A percentile compares a stretch with the other conserved stretches of the same genome.
phyloP scores from a whole-genome alignment of 768 basidiomycete genomes.

The Krasilnikovozyma curviuscula region DNA sequence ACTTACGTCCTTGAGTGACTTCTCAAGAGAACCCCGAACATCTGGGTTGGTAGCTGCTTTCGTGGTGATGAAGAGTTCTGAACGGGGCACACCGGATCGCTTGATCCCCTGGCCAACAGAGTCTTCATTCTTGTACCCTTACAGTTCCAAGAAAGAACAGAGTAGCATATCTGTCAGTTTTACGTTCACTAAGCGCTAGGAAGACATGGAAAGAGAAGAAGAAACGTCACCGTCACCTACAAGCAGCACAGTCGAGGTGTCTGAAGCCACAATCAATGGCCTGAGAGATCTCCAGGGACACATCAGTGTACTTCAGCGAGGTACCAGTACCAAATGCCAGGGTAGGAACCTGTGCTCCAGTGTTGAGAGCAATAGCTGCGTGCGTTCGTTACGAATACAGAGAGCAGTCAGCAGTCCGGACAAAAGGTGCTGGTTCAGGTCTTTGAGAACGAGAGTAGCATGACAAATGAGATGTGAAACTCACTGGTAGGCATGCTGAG shows the following conservation, averaged over 20 bases:
- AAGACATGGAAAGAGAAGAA: too few species aligned
- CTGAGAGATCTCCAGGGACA: slow-evolving; percentile 7
- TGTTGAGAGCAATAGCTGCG: slow-evolving; percentile 12
- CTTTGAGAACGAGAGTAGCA: too few species aligned
- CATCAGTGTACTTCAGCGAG: slow-evolving; percentile 13
- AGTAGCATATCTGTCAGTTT: too few species aligned
- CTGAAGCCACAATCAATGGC: slow-evolving; percentile 13
- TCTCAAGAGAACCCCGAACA: too few species aligned
- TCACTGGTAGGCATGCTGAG: too few species aligned
- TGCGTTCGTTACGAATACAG: too few species aligned
- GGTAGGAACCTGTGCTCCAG: slow-evolving; percentile 1
- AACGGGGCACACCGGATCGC: slow-evolving; percentile 12
- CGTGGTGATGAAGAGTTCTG: slow-evolving; percentile 19
- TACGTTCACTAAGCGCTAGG: too few species aligned
- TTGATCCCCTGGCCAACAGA: slow-evolving; percentile 17
- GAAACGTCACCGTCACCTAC: background rate
- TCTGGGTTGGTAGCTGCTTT: slow-evolving; percentile 15
- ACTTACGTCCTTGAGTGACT: background rate
- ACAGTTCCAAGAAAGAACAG: too few species aligned
- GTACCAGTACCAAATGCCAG: slow-evolving; percentile 13
- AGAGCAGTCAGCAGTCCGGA: too few species aligned
- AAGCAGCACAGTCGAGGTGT: slow-evolving; percentile 17
- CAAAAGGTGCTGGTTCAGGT: too few species aligned
- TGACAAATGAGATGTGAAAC: too few species aligned
- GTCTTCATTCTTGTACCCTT: slow-evolving; percentile 18